phyloP scores from a whole-genome alignment of 805 yeast species.

The Lipomyces lipofer region DNA sequence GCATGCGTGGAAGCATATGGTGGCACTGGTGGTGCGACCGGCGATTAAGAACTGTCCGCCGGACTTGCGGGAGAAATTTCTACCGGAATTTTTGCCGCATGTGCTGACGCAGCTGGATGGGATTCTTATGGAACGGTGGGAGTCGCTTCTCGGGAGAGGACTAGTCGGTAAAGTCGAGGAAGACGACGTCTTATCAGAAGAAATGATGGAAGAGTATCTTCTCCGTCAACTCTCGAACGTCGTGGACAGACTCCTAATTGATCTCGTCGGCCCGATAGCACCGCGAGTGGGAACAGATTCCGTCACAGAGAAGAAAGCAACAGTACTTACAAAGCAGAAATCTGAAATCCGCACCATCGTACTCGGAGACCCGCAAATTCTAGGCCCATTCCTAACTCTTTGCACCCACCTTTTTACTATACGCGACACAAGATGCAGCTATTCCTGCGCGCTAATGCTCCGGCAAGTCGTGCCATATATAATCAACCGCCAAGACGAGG shows the following conservation, averaged over 20 bases:
- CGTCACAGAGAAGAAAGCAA: background rate
- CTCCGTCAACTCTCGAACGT: conserved; percentile 91
- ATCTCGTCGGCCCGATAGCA: conserved; percentile 23
- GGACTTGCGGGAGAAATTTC: conserved; percentile 62
- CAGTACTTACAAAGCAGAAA: background rate
- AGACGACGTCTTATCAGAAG: conserved; percentile 75
- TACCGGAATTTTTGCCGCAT: conserved; percentile 76
- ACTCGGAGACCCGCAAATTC: conserved; percentile 59
- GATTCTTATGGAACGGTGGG: conserved; percentile 77
- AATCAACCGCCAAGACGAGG: conserved; percentile 67
- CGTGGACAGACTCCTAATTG: conserved; percentile 67
- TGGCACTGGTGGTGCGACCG: conserved; percentile 82
- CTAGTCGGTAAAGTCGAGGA: conserved; percentile 40
- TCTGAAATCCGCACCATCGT: conserved; percentile 53
- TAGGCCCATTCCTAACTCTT: conserved; percentile 76
- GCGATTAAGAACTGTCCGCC: conserved; percentile 87
- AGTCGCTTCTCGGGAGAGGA: conserved; percentile 44
- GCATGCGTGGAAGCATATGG: conserved; percentile 97
- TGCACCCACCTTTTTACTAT: conserved; percentile 75
- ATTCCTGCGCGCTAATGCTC: conserved; percentile 80
- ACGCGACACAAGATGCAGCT: conserved; percentile 89
- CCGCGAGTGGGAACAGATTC: background rate
- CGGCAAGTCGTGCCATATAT: conserved; percentile 71
- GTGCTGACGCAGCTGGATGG: conserved; percentile 71
- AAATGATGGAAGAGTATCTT: conserved; percentile 97